Evolutionary conservation across 441 rosid species (phyloP).

Genomic region (Pelargonium cotyledonis): DNA sequence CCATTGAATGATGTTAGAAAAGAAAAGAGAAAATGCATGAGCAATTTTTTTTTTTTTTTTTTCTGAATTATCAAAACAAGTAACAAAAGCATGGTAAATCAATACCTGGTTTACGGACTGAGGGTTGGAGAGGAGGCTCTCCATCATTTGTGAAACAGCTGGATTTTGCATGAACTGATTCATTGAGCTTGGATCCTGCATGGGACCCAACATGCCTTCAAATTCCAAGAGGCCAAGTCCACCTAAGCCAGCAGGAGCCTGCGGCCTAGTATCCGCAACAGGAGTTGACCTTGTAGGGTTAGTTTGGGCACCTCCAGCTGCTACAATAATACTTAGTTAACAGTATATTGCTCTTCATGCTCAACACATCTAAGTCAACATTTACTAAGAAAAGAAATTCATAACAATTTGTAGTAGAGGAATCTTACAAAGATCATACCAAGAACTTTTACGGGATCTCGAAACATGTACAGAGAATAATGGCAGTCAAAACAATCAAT

Average conservation of each 20-base stretch:
- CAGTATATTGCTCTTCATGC: not conserved
- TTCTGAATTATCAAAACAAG: not conserved
- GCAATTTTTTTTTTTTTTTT: not conserved
- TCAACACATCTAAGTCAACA: not conserved
- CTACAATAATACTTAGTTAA: conserved; percentile 8
- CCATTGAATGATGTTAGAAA: conserved; percentile 12
- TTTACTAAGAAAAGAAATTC: not conserved
- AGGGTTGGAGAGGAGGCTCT: conserved; percentile 47
- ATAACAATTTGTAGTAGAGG: not conserved
- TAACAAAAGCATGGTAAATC: not conserved
- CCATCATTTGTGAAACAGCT: conserved; percentile 53
- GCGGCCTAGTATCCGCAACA: conserved; percentile 31
- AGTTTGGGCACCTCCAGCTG: conserved; percentile 43
- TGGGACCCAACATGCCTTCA: conserved; percentile 35
- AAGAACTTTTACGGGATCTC: not conserved
- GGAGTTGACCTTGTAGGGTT: conserved; percentile 36
- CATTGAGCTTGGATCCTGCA: conserved; percentile 48
- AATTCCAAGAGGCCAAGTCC: conserved; percentile 39
- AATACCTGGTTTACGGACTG: conserved; percentile 63
- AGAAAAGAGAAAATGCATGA: conserved; percentile 7
- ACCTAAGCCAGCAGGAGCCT: conserved; percentile 47
- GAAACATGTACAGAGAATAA: not conserved
- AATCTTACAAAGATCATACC: not conserved
- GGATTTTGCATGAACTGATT: conserved; percentile 57
- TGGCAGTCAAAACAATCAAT: not conserved